Evolutionary conservation across 441 rosid species (phyloP), one percentile per base, ranked within the genome.

Genomic region (Gossypium lobatum): DNA sequence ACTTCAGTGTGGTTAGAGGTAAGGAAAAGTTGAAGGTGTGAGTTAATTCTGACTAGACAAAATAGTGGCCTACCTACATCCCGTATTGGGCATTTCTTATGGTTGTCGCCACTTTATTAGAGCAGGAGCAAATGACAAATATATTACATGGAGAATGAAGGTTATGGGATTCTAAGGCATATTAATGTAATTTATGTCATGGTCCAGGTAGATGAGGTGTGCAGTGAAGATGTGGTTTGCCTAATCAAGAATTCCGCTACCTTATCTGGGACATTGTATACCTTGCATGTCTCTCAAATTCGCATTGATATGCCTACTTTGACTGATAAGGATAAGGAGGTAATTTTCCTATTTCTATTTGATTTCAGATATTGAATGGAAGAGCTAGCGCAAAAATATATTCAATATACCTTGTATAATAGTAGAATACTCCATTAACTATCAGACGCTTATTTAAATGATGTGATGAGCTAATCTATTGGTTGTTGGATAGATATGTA

Each of bases 1-100:
- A 86, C 91, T 63, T 85, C 91, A 4, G 89, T 88, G 31, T 84
- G 85, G 89, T 76, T 86, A 71, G 89, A 86, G 91, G 91, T 88
- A 83, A 79, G 77, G 70, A 55, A 63, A 37, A 3, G 42, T 53
- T 66, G 25, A 17, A 50, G 64, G 60, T 46, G n/a, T 57, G 64
- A 26, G 26, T 53, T 70, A 39, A 58, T 20, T 53, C 13, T 34
- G 63, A 31, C 50, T 5, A 5, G 25, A 52, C 9, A 26, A 13
- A 68, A 26, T 16, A 68, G 18, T 53, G 42, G 13, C 42, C 6
- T 68, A 16, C 16, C 6, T 68, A 16, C 16, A 68, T 16, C 42
- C 37, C 4, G 0, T 25, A 28, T 48, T n/a, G 58, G 14, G 23
- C 57, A 23, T 26, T 25, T 50, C 9, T 50, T 55, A 50, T 8